A percentile compares a stretch with the other conserved stretches of the same genome.
phyloP scores from a whole-genome alignment of 352 stramenopile species.

The Pythium oligandrum region DNA sequence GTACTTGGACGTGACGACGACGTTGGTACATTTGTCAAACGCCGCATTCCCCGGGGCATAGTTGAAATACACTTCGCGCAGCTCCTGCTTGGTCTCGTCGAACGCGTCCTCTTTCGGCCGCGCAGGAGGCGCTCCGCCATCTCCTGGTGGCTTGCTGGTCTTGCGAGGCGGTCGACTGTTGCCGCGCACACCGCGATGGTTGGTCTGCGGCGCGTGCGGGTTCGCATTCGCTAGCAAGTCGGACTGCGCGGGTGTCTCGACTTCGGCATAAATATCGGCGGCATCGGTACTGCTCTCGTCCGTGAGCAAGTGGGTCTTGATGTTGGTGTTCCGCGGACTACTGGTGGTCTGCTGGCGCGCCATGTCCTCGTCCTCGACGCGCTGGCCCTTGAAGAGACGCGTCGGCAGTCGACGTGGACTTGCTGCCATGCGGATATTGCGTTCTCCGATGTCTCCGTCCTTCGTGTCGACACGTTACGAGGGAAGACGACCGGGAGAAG shows the following conservation, averaged over 20 bases:
- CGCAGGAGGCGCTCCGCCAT: not conserved
- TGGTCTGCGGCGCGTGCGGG: conserved; percentile 6
- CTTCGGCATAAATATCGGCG: conserved; percentile 22
- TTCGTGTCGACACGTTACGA: no score
- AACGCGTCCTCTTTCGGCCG: conserved; percentile 10
- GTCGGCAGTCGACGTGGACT: conserved; percentile 22
- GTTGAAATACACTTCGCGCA: conserved; percentile 75
- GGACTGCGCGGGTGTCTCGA: conserved; percentile 20
- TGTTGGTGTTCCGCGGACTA: conserved; percentile 21
- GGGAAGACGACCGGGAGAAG: no score
- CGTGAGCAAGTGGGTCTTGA: conserved; percentile 17
- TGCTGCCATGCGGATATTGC: not conserved
- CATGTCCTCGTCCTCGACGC: conserved; percentile 47
- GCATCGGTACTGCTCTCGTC: conserved; percentile 7
- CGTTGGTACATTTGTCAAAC: conserved; percentile 73
- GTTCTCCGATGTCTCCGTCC: no score
- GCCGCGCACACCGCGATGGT: not conserved
- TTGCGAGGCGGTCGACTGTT: conserved; percentile 12
- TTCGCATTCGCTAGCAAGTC: conserved; percentile 15
- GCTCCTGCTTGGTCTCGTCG: conserved; percentile 17
- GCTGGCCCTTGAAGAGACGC: conserved; percentile 44
- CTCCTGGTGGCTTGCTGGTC: not conserved
- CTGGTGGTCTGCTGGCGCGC: conserved; percentile 23
- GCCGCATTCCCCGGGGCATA: conserved; percentile 53
- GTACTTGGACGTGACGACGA: conserved; percentile 91